These are phyloP conservation scores for Pythium plurisporium DNA, from an alignment of 352 stramenopile species.

Conservation along the genomic window DNA sequence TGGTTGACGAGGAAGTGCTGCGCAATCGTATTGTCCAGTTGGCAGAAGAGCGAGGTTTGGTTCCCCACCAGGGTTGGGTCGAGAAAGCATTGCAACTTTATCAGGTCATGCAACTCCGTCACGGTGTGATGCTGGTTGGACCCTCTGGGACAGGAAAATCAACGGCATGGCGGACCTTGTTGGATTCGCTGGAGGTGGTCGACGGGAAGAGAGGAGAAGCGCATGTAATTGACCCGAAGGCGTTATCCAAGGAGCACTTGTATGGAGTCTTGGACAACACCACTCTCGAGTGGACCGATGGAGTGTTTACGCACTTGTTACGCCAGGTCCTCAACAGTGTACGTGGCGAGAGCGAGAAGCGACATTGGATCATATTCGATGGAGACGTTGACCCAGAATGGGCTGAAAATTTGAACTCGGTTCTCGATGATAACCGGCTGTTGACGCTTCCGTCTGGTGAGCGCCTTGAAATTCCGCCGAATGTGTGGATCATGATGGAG, in stretches of 20 bases:
- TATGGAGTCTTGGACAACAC: conserved; percentile 99
- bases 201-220: conserved; percentile 96
- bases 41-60: conserved; percentile 85
- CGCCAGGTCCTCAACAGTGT: conserved; percentile 97
- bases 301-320: conserved; percentile 97
- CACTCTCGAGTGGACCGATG: conserved; percentile 99
- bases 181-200: conserved; percentile 91
- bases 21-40: conserved; percentile 89
- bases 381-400: conserved; percentile 99
- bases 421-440: conserved; percentile 99
- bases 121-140: conserved; percentile 99
- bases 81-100: conserved; percentile 99
- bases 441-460: conserved; percentile 99
- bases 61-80: conserved; percentile 91
- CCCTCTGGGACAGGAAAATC: conserved; percentile 97
- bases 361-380: conserved; percentile 99
- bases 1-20: conserved; percentile 87
- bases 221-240: conserved; percentile 99
- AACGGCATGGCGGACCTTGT: conserved; percentile 90
- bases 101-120: conserved; percentile 95
- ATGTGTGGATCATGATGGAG: conserved; percentile 99
- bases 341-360: conserved; percentile 92
- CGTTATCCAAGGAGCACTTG: conserved; percentile 97
- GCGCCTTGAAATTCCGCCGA: conserved; percentile 95
- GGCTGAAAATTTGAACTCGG: conserved; percentile 99